phyloP scores from a whole-genome alignment of 768 basidiomycete species.

The Suillus alpinus region DNA sequence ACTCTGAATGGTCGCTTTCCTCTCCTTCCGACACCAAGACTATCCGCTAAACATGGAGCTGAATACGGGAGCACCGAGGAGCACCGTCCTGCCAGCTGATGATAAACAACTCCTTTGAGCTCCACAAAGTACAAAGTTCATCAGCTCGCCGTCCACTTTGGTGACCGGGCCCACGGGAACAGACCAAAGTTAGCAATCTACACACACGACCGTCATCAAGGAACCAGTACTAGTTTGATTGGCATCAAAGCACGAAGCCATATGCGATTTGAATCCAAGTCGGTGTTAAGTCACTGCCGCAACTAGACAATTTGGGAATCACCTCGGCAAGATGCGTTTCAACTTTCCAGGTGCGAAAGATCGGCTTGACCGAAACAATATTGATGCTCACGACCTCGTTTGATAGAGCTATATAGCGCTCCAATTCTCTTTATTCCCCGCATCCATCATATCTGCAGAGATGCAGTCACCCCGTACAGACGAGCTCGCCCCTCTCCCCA shows the following conservation, averaged over 20 bases:
- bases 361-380: neutral
- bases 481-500: constrained; percentile 6
- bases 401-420: neutral
- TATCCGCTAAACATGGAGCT: neutral
- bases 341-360: neutral
- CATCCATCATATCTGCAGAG: neutral
- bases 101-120: neutral
- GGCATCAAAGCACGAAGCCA: neutral
- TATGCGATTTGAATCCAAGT: neutral
- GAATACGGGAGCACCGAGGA: neutral
- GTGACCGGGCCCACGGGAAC: neutral
- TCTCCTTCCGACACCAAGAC: neutral
- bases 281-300: constrained; percentile 4
- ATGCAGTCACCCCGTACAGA: constrained; percentile 12
- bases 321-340: constrained; percentile 14
- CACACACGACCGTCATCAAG: neutral
- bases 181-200: neutral
- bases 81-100: neutral
- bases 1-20: too few relatives aligned
- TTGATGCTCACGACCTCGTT: constrained; percentile 1
- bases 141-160: neutral
- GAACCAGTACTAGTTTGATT: neutral
- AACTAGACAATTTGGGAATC: constrained; percentile 5
- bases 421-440: neutral
- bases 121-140: neutral